Evolutionary conservation across 2,329 filamentous ascomycete species (phyloP).

Genomic region (Ustulina deusta): DNA sequence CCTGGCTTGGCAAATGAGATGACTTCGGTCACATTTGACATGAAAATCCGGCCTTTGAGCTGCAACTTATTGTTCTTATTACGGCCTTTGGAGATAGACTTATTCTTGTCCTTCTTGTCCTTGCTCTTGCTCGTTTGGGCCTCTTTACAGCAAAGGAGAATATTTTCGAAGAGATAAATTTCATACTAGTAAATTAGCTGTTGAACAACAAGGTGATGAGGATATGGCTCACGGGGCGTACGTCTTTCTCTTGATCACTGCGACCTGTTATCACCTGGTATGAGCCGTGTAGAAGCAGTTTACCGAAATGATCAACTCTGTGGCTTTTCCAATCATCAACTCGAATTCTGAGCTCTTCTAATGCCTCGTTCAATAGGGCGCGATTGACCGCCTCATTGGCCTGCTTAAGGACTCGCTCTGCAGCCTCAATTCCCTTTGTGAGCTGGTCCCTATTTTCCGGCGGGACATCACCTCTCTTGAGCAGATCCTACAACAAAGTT

Average conservation of each 20-base stretch:
- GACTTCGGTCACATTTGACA: slow-evolving; percentile 98
- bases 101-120: slow-evolving; percentile 77
- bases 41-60: slow-evolving; percentile 97
- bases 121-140: slow-evolving; percentile 85
- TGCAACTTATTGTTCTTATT: slow-evolving; percentile 85
- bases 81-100: slow-evolving; percentile 67
- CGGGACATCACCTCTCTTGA: slow-evolving; percentile 79
- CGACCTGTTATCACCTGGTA: slow-evolving; percentile 92
- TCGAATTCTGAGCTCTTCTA: slow-evolving; percentile 81
- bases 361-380: slow-evolving; percentile 84
- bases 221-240: slow-evolving; percentile 58
- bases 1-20: slow-evolving; percentile 87
- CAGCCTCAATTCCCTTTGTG: slow-evolving; percentile 79
- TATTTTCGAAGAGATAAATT: slow-evolving; percentile 96
- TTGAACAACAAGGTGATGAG: slow-evolving; percentile 25
- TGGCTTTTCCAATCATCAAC: slow-evolving; percentile 99
- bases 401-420: slow-evolving; percentile 82
- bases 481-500: slow-evolving; percentile 73
- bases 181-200: slow-evolving; percentile 75
- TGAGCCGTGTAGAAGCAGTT: slow-evolving; percentile 86
- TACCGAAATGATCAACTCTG: slow-evolving; percentile 89
- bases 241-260: slow-evolving; percentile 92
- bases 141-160: slow-evolving; percentile 97
- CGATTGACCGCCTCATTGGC: slow-evolving; percentile 93
- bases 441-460: slow-evolving; percentile 79